phyloP scores from a whole-genome alignment of 345 rosid species.

The Citropsis articulata region DNA sequence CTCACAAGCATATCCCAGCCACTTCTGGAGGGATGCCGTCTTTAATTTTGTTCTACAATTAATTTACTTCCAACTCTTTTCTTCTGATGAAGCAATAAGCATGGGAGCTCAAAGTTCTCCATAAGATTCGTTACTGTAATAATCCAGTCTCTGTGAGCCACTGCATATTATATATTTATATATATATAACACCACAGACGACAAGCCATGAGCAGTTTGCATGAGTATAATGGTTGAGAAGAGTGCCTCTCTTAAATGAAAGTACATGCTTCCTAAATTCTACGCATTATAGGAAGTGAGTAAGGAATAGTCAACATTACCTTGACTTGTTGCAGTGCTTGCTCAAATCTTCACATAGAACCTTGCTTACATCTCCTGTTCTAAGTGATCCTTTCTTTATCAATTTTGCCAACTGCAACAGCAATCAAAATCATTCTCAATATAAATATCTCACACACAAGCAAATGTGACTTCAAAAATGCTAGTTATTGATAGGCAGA shows the following conservation, averaged over 20 bases:
- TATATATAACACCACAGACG: background rate
- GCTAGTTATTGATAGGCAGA: constrained; percentile 6
- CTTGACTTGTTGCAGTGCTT: constrained; percentile 60
- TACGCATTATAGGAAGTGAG: background rate
- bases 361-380: constrained; percentile 70
- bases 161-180: constrained; percentile 24
- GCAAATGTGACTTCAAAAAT: background rate
- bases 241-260: background rate
- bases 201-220: background rate
- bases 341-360: constrained; percentile 79
- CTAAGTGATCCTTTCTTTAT: constrained; percentile 73
- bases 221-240: background rate
- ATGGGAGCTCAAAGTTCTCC: constrained; percentile 38
- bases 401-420: constrained; percentile 59
- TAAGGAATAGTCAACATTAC: constrained; percentile 29
- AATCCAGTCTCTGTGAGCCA: constrained; percentile 6
- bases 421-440: constrained; percentile 1
- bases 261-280: background rate
- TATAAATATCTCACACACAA: background rate
- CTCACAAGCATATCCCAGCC: constrained; percentile 6
- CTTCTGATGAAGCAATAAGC: background rate
- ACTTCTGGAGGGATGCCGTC: constrained; percentile 3
- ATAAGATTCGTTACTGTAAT: constrained; percentile 19
- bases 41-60: background rate
- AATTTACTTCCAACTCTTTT: background rate